Evolutionary conservation across 306 rosid genomes (phyloP).

Genomic region (Trichosanthes cucumerina): DNA sequence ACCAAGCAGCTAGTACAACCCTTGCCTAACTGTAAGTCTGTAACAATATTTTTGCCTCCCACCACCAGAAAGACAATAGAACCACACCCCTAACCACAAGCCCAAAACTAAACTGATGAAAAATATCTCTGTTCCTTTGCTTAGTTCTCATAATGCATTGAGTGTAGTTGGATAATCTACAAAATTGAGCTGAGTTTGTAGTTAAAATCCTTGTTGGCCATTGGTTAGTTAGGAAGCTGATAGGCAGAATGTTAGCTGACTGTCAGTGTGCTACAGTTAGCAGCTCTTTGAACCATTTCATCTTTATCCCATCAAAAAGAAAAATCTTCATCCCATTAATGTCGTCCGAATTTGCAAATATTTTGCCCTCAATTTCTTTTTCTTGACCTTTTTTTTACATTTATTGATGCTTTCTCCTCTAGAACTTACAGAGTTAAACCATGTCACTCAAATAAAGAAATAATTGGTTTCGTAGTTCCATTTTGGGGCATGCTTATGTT

Average conservation of each 20-base stretch:
- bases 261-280: background rate
- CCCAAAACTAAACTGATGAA: background rate
- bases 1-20: background rate
- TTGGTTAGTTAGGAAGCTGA: background rate
- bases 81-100: background rate
- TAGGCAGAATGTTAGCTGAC: background rate
- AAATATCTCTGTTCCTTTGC: background rate
- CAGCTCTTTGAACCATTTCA: background rate
- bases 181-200: background rate
- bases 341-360: background rate
- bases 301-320: background rate
- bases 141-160: background rate
- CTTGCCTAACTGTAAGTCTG: background rate
- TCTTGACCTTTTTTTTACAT: background rate
- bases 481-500: too few species aligned
- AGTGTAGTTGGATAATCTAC: background rate
- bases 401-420: background rate
- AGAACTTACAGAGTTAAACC: background rate
- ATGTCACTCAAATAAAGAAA: background rate
- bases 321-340: background rate
- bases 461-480: too few species aligned
- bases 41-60: background rate
- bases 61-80: background rate
- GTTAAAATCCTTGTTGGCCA: background rate
- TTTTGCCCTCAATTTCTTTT: background rate